Evolutionary conservation across 2,329 filamentous ascomycete genomes (phyloP).

Genomic region (Zymoseptoria ardabiliae): DNA sequence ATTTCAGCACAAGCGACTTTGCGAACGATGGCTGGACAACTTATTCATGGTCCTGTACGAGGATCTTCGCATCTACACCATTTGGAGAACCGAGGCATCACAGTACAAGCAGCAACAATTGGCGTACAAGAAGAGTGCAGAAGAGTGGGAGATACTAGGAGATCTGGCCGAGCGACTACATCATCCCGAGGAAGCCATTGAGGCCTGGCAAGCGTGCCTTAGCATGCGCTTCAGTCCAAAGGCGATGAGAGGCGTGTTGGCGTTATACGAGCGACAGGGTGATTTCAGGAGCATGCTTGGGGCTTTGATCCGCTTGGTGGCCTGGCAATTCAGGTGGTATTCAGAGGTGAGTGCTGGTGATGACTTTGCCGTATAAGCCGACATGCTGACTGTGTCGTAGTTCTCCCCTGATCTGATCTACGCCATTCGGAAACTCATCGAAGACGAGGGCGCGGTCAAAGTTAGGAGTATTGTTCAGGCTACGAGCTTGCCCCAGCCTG

Average conservation of each 20-base stretch:
- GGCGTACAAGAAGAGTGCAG: slow-evolving; percentile 91
- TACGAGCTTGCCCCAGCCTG: slow-evolving; percentile 84
- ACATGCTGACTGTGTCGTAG: slow-evolving; percentile 32
- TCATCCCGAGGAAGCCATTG: slow-evolving; percentile 81
- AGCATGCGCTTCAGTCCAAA: slow-evolving; percentile 87
- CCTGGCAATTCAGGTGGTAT: slow-evolving; percentile 99
- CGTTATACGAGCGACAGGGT: slow-evolving; percentile 67
- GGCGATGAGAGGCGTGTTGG: slow-evolving; percentile 77
- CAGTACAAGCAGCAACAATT: slow-evolving; percentile 90
- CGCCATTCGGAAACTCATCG: slow-evolving; percentile 84
- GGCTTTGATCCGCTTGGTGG: slow-evolving; percentile 82
- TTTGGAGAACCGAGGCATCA: slow-evolving; percentile 97
- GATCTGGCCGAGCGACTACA: slow-evolving; percentile 88
- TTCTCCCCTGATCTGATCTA: slow-evolving; percentile 89
- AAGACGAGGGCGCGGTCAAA: slow-evolving; percentile 96
- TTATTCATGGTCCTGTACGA: slow-evolving; percentile 99
- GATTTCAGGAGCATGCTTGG: slow-evolving; percentile 75
- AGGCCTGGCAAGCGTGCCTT: slow-evolving; percentile 86
- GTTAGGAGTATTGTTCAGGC: slow-evolving; percentile 95
- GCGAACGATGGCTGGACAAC: slow-evolving; percentile 96
- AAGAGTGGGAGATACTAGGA: slow-evolving; percentile 97
- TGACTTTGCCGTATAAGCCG: not conserved
- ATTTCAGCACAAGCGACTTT: slow-evolving; percentile 94
- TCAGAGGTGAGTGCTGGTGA: slow-evolving; percentile 60
- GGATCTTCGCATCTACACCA: slow-evolving; percentile 95